Evolutionary conservation across 2,329 filamentous ascomycete species (phyloP), one percentile per base, ranked within the genome.

Genomic region (Chaetomium sp.): DNA sequence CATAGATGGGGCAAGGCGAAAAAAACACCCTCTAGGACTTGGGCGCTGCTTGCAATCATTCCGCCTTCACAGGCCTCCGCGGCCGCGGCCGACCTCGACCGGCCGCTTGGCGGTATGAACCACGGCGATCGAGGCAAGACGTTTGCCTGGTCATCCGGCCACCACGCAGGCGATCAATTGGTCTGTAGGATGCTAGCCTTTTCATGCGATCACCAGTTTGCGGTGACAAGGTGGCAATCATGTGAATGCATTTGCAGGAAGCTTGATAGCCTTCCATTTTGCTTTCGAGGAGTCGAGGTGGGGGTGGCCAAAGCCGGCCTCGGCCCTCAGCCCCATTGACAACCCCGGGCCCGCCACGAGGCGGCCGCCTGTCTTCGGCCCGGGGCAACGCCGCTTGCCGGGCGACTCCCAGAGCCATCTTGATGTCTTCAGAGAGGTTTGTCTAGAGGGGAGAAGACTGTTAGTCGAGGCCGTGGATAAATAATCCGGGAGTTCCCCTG

Each of bases 281-380:
- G 4, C 6, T 12, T 19, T 5, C 43, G 6, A 6, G 14, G 32
- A 45, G 37, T 8, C 40, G 37, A 27, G 14, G 38, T 27, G 6
- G 32, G 8, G 32, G 8, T n/a, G 42, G 38, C 50, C 38, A 27
- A 9, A 27, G 4, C 42, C 43, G 19, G 44, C 36, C 46, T 12
- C 3, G 34, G 14, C 12, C 7, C 9, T 12, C 4, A 11, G 8
- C 47, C n/a, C 19, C 19, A 27, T 19, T 32, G 37, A 34, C 12
- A 8, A 34, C 49, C n/a, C 50, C 40, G 14, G 41, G 32, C 9
- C 55, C 55, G 55, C 50, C 55, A 57, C 50, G 11, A 33, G 33
- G 27, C 46, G 50, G 32, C 46, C 46, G 10, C 12, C 14, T 1
- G 2, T 33, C 54, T 27, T 27, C 41, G 37, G n/a, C 12, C 33